Percentiles rank a stretch among this genome's conserved stretches.
phyloP scores from a whole-genome alignment of 345 rosid genomes.

The Physaria fendleri region DNA sequence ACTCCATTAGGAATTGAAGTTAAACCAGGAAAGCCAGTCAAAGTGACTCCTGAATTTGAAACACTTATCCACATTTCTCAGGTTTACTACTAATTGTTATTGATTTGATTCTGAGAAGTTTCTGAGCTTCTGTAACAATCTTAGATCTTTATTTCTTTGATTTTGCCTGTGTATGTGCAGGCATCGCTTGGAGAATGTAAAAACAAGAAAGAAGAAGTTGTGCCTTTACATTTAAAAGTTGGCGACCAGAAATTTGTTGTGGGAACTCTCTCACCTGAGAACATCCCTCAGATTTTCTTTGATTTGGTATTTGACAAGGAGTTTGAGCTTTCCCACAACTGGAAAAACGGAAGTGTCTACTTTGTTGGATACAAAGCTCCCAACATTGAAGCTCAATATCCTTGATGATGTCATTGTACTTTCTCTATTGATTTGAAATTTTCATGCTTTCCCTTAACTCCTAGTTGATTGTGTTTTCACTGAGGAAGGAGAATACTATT shows the following conservation, averaged over 20 bases:
- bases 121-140: neutral
- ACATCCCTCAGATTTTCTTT: constrained; percentile 44
- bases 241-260: constrained; percentile 46
- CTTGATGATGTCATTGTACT: constrained; percentile 2
- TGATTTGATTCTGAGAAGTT: neutral
- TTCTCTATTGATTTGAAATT: neutral
- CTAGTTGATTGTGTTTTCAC: constrained; percentile 2
- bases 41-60: constrained; percentile 26
- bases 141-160: neutral
- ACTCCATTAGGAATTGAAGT: constrained; percentile 52
- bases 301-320: constrained; percentile 70
- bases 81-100: constrained; percentile 20
- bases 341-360: constrained; percentile 59
- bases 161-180: constrained; percentile 30
- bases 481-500: constrained; percentile 3
- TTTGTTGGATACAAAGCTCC: constrained; percentile 51
- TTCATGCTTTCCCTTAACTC: constrained; percentile 14
- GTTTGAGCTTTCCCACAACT: constrained; percentile 77
- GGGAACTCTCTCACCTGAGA: constrained; percentile 45
- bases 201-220: constrained; percentile 38
- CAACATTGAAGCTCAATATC: neutral
- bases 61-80: constrained; percentile 46
- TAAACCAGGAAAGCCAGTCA: constrained; percentile 45
- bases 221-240: constrained; percentile 41
- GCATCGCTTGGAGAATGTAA: constrained; percentile 63